phyloP scores from a whole-genome alignment of 1,139 yeast species.

The Candida neerlandica region DNA sequence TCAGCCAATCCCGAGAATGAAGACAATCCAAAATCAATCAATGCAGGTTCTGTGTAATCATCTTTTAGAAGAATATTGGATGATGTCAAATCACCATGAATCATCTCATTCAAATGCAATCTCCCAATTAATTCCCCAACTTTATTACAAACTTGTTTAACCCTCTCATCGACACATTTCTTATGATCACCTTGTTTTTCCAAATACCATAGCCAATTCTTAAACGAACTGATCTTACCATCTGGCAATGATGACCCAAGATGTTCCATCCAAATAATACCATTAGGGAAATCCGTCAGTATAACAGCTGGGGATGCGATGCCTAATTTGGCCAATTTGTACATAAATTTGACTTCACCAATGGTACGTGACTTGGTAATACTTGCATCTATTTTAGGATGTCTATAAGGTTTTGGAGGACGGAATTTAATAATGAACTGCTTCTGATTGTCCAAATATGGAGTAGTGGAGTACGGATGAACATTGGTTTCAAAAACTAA shows the following conservation, averaged over 20 bases:
- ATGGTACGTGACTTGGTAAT: conserved; percentile 80
- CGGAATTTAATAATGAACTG: conserved; percentile 77
- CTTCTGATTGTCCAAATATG: conserved; percentile 23
- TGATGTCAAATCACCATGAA: conserved; percentile 94
- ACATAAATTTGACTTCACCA: conserved; percentile 80
- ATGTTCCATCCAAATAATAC: conserved; percentile 88
- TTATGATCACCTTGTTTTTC: conserved; percentile 34
- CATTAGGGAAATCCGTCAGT: conserved; percentile 74
- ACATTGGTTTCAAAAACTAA: conserved; percentile 63
- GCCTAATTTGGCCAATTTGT: conserved; percentile 56
- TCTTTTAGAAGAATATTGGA: conserved; percentile 72
- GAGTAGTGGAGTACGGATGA: conserved; percentile 68
- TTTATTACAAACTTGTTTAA: conserved; percentile 40
- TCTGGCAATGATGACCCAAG: conserved; percentile 56
- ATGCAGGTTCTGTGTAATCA: conserved; percentile 43
- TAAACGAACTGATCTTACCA: conserved; percentile 58
- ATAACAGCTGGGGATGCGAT: conserved; percentile 70
- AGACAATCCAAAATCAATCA: conserved; percentile 91
- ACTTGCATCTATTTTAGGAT: conserved; percentile 74
- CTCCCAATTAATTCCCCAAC: conserved; percentile 75
- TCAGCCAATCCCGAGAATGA: conserved; percentile 79
- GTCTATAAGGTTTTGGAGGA: conserved; percentile 88
- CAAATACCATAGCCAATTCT: conserved; percentile 70
- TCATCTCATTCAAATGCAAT: conserved; percentile 74
- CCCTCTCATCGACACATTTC: conserved; percentile 36